A percentile compares a stretch with the other conserved stretches of the same genome.
Evolutionary conservation across 1,284 basidiomycete species (phyloP).

Genomic region (Volvariella surrecta): DNA sequence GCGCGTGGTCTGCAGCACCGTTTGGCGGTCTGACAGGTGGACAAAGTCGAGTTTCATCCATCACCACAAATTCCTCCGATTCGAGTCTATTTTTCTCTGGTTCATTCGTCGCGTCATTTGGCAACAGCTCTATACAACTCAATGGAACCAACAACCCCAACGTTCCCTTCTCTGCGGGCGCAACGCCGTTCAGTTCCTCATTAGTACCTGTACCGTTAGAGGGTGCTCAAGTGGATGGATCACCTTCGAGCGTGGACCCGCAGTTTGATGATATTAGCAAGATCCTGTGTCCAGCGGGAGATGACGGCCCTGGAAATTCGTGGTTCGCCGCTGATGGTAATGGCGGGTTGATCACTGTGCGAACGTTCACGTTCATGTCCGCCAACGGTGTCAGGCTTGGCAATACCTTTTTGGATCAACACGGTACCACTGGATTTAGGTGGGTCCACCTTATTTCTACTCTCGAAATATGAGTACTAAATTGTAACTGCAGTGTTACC

Average conservation of each 20-base stretch:
- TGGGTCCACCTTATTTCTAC: slow-evolving; percentile 25
- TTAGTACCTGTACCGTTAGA: slow-evolving; percentile 81
- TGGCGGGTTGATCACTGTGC: slow-evolving; percentile 65
- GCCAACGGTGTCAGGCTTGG: slow-evolving; percentile 81
- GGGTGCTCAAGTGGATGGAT: slow-evolving; percentile 57
- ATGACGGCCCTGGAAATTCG: slow-evolving; percentile 72
- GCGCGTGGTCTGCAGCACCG: slow-evolving; percentile 68
- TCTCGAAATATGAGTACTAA: slow-evolving; percentile 6
- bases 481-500: slow-evolving; percentile 46
- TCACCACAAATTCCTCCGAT: slow-evolving; percentile 66
- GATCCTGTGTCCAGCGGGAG: slow-evolving; percentile 78
- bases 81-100: slow-evolving; percentile 83
- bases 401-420: slow-evolving; percentile 78
- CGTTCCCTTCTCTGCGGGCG: slow-evolving; percentile 67
- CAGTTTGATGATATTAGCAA: slow-evolving; percentile 65
- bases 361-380: slow-evolving; percentile 64
- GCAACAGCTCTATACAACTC: slow-evolving; percentile 40
- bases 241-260: slow-evolving; percentile 57
- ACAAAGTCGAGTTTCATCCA: slow-evolving; percentile 63
- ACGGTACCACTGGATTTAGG: slow-evolving; percentile 84
- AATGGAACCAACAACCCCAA: slow-evolving; percentile 69
- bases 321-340: slow-evolving; percentile 80
- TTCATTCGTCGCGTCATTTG: slow-evolving; percentile 74
- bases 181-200: slow-evolving; percentile 83
- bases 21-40: slow-evolving; percentile 80